phyloP scores from a whole-genome alignment of 768 basidiomycete species.

The Sarcodon aspratus region DNA sequence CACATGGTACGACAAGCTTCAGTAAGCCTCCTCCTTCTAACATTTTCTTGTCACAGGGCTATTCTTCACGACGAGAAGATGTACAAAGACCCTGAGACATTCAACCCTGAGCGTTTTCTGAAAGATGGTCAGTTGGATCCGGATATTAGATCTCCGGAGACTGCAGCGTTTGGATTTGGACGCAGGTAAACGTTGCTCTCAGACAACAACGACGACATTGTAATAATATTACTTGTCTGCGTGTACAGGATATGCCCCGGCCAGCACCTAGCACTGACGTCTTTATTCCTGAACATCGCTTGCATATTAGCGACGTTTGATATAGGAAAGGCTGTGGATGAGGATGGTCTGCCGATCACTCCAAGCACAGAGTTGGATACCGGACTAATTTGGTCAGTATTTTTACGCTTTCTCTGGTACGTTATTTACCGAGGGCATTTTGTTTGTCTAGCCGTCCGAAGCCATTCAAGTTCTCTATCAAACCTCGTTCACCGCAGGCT shows the following conservation, averaged over 20 bases:
- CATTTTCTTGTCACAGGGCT: slow-evolving; percentile 1
- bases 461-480: not conserved
- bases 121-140: slow-evolving; percentile 3
- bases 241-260: slow-evolving; percentile 12
- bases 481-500: not conserved
- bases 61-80: slow-evolving; percentile 1
- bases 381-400: not conserved
- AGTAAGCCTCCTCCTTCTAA: slow-evolving; percentile 18
- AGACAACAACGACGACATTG: not conserved
- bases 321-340: slow-evolving; percentile 7
- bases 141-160: slow-evolving; percentile 1
- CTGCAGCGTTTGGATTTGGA: slow-evolving; percentile 4
- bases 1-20: slow-evolving; percentile 9
- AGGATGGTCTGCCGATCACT: slow-evolving; percentile 4
- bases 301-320: slow-evolving; percentile 4
- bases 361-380: not conserved
- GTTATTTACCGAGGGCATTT: not conserved
- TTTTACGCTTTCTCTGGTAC: not conserved
- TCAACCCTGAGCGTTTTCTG: slow-evolving; percentile 3
- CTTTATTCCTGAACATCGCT: slow-evolving; percentile 5
- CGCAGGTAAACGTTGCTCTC: slow-evolving; percentile 1
- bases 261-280: slow-evolving; percentile 1
- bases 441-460: not conserved
- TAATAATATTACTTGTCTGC: not conserved
- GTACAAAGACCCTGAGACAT: slow-evolving; percentile 1